Base-by-base conservation (phyloP, 2,329 filamentous ascomycete species). In the Fonsecaea pugnacius region DNA sequence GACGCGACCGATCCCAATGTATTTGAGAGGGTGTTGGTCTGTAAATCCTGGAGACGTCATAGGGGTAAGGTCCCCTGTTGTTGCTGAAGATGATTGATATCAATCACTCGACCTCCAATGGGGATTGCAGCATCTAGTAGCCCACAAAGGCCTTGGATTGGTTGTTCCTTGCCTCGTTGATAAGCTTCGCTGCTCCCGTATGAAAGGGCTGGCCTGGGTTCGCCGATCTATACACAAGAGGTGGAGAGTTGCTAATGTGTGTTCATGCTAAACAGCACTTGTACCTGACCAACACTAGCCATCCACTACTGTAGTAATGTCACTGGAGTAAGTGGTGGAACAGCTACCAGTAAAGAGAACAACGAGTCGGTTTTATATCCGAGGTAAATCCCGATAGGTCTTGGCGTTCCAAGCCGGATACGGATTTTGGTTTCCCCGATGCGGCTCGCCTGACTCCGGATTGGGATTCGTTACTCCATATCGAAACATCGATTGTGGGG, bases 161-260 rank as follows among this genome's bases (percentile, higher is more conserved):
- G 53, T 32, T 55, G 40, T 55, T 5, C 14, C n/a, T 24, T 2
- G 35, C 8, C 16, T 24, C 53, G 16, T 56, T 38, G 53, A 56
- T 56, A 56, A 56, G 53, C 53, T 56, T 43, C 53, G 53, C 14
- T 30, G 21, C 55, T 18, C 43, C 43, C 24, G 43, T 46, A 24
- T 48, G 43, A 48, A 18, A 48, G 9, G 18, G 43, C 18, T 48
- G 3, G 5, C 21, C 21, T 24, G 43, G 21, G n/a, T 30, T 5
- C 4, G 27, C 27, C 27, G 27, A 30, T 30, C 27, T 48, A 4
- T 4, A 48, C 8, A 48, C 38, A 40, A n/a, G 38, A 7, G 38
- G 38, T 5, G 43, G 43, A 10, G 9, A 48, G 21, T 14, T 18
- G 16, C 38, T 24, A n/a, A 48, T 24, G 43, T 24, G 24, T 18